Evolutionary conservation across 169 alveolate species (phyloP), one percentile per base, ranked within the genome.

Genomic region (Amoebophrya sp.): DNA sequence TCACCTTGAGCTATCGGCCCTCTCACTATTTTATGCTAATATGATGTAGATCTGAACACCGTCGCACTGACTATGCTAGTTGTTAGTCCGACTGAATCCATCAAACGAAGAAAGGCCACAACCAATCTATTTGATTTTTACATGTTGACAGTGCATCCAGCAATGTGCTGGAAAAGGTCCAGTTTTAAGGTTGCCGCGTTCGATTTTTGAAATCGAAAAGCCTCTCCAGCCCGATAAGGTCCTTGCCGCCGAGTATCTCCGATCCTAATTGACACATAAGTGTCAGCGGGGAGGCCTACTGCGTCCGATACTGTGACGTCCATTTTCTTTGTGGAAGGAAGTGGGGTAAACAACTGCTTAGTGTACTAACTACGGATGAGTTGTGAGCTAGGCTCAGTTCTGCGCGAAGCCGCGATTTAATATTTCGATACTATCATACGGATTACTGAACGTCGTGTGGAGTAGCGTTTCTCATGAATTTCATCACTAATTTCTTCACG

Each of bases 91-190:
- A n/a, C n/a, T n/a, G n/a, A n/a, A n/a, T n/a, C n/a, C n/a, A n/a
- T n/a, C n/a, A n/a, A n/a, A n/a, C n/a, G n/a, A 47, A 47, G 18
- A 47, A 12, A 47, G 18, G 18, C 18, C 65, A 47, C 29, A 47
- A 12, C 65, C 29, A 47, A 47, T 18, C 6, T 47, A 47, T 47
- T 47, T 47, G 18, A 47, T 47, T 47, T 26, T 6, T 65, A 65
- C 83, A 65, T 65, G 83, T 6, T 6, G 83, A 65, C 83, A 36
- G 83, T 65, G 39, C n/a, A 26, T 36, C 83, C 83, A 6, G 39
- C 83, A 36, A 65, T 65, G 83, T 65, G 83, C 83, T 65, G 83
- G 83, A 65, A 65, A 6, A 65, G 26, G 83, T 65, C 83, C 36
- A 65, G 83, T 65, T 65, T 65, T 6, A 65, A 36, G 39, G 83